Evolutionary conservation across 116 monocot genomes (phyloP).

Genomic region (Zostera marina): DNA sequence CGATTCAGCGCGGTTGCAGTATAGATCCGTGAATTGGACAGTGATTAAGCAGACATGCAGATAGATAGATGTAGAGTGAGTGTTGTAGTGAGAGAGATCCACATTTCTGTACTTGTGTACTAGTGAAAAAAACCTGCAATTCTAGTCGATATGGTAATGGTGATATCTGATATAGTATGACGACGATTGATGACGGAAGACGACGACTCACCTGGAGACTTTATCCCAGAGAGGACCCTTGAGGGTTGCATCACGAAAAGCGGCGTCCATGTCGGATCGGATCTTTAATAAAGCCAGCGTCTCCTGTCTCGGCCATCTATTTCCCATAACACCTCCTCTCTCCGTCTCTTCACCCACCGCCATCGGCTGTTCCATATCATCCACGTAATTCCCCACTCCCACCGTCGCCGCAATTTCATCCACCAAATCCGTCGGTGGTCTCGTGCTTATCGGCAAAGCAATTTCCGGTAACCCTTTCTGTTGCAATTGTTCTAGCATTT

Average conservation of each 20-base stretch:
- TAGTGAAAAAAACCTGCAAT: too few relatives aligned
- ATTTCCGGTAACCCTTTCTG: conserved; percentile 21
- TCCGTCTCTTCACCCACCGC: conserved; percentile 26
- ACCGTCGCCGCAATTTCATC: conserved; percentile 13
- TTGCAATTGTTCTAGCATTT: conserved; percentile 9
- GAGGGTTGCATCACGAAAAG: conserved; percentile 75
- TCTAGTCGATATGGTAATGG: too few relatives aligned
- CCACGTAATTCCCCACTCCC: conserved; percentile 10
- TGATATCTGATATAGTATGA: too few relatives aligned
- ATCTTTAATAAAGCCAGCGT: conserved; percentile 78
- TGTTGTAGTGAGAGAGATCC: too few relatives aligned
- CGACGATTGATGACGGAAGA: too few relatives aligned
- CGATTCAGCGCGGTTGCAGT: background rate
- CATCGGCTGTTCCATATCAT: conserved; percentile 15
- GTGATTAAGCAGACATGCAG: background rate
- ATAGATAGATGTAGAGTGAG: too few relatives aligned
- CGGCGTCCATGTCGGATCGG: conserved; percentile 89
- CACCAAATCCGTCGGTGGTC: conserved; percentile 29
- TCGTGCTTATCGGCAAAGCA: conserved; percentile 54
- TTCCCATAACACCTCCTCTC: conserved; percentile 17
- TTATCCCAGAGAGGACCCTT: conserved; percentile 93
- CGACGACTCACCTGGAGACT: conserved; percentile 52
- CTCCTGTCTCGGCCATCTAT: conserved; percentile 79
- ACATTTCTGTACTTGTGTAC: too few relatives aligned
- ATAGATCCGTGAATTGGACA: conserved; percentile 13